These are phyloP conservation scores for Hypoxylon sp. DNA, from an alignment of 2,329 filamentous ascomycete genomes.

Conservation along the genomic window DNA sequence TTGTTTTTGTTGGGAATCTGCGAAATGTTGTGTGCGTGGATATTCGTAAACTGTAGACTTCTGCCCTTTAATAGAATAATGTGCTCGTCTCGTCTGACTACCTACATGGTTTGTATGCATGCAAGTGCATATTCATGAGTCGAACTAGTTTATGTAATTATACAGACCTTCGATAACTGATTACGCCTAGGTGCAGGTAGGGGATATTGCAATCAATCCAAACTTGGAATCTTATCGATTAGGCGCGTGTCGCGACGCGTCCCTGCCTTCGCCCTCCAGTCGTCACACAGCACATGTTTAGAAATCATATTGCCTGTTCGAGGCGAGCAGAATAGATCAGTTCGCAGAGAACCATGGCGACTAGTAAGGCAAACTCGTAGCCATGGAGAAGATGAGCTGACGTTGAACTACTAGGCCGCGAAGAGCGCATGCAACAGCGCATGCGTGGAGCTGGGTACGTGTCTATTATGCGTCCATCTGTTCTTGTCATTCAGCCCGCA, in stretches of 20 bases:
- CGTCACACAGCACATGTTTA: too few species aligned
- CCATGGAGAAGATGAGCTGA: not conserved
- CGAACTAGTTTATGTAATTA: too few species aligned
- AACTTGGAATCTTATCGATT: conserved; percentile 3
- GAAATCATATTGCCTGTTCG: too few species aligned
- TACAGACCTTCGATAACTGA: too few species aligned
- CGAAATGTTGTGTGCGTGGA: not conserved
- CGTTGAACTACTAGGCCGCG: conserved; percentile 54
- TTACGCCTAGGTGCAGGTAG: too few species aligned
- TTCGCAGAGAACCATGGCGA: conserved; percentile 42
- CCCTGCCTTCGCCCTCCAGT: conserved; percentile 1
- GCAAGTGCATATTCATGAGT: too few species aligned
- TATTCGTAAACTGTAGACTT: not conserved
- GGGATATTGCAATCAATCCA: not conserved
- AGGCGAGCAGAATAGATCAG: not conserved
- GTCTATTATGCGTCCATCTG: conserved; percentile 42
- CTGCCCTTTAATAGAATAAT: too few species aligned
- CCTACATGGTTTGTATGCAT: too few species aligned
- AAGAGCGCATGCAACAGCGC: conserved; percentile 69
- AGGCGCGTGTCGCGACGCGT: conserved; percentile 32
- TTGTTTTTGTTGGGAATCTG: too few species aligned
- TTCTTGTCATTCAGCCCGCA: not conserved
- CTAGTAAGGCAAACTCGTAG: conserved; percentile 40
- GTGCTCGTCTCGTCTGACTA: too few species aligned
- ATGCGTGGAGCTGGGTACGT: conserved; percentile 70